These are phyloP conservation scores for Chrysanthemum lavandulifolium DNA, from an alignment of 129 eudicot genomes.

Conservation along the genomic window DNA sequence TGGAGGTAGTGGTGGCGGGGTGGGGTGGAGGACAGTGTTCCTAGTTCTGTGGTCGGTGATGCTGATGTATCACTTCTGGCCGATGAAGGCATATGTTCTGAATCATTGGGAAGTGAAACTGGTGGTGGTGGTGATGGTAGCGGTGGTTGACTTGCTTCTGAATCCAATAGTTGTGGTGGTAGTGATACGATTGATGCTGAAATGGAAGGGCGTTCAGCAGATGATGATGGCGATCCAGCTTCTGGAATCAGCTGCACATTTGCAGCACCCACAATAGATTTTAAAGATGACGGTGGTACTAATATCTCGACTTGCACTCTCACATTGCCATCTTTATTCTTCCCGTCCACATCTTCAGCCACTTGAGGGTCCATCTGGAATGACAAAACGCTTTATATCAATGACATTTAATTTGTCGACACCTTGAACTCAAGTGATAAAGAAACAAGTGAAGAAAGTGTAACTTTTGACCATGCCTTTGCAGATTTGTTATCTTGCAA, in stretches of 20 bases:
- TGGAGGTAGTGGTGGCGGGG: too few relatives aligned
- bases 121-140: slow-evolving; percentile 10
- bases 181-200: slow-evolving; percentile 32
- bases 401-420: slow-evolving; percentile 61
- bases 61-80: neutral
- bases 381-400: slow-evolving; percentile 57
- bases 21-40: slow-evolving; percentile 8
- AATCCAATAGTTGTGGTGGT: slow-evolving; percentile 9
- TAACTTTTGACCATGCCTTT: slow-evolving; percentile 34
- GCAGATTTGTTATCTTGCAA: slow-evolving; percentile 14
- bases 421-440: slow-evolving; percentile 43
- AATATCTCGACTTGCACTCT: slow-evolving; percentile 31
- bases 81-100: neutral
- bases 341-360: slow-evolving; percentile 25
- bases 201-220: slow-evolving; percentile 28
- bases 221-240: slow-evolving; percentile 21
- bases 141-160: slow-evolving; percentile 23
- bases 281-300: slow-evolving; percentile 29
- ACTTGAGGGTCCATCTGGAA: slow-evolving; percentile 66
- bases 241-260: slow-evolving; percentile 25
- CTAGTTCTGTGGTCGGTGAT: neutral
- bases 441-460: slow-evolving; percentile 43
- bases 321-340: slow-evolving; percentile 24
- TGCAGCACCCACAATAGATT: slow-evolving; percentile 34
- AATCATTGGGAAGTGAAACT: slow-evolving; percentile 5